Conservation (phyloP, 148 eudicot species). For the Rhododendron ovatum region DNA sequence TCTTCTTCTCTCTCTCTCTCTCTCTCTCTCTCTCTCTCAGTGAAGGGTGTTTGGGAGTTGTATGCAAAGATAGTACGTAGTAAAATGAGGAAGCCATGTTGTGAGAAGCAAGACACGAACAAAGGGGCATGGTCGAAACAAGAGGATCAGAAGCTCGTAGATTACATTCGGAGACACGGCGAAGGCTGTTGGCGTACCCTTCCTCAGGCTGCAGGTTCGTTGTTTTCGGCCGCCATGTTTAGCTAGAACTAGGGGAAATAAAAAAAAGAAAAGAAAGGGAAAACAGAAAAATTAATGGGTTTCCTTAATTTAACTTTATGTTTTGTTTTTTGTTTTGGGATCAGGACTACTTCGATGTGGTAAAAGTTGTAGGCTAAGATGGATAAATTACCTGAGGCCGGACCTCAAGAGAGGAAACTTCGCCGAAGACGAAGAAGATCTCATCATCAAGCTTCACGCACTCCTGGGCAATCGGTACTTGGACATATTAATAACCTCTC, state of each 20-base stretch:
- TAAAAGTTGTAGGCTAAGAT: slow-evolving; percentile 33
- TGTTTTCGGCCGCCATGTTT: too few relatives aligned
- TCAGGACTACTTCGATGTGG: slow-evolving; percentile 30
- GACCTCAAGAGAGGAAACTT: slow-evolving; percentile 29
- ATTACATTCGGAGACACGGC: slow-evolving; percentile 29
- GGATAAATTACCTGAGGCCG: slow-evolving; percentile 27
- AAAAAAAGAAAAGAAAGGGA: not conserved
- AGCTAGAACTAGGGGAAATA: too few relatives aligned
- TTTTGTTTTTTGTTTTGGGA: not conserved
- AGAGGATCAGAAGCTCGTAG: slow-evolving; percentile 35
- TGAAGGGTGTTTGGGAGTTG: not conserved
- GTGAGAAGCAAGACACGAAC: slow-evolving; percentile 29
- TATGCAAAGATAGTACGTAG: not conserved
- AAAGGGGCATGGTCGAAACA: slow-evolving; percentile 45
- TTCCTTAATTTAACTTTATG: not conserved
- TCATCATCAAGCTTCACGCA: slow-evolving; percentile 37
- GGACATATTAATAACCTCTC: too few relatives aligned
- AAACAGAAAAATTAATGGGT: not conserved
- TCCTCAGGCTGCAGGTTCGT: slow-evolving; percentile 36
- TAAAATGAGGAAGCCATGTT: slow-evolving; percentile 33
- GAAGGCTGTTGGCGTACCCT: slow-evolving; percentile 36
- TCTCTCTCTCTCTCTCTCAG: slow-evolving; percentile 2
- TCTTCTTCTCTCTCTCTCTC: not conserved
- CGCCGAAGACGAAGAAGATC: slow-evolving; percentile 37
- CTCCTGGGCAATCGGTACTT: slow-evolving; percentile 30